Base-by-base conservation (phyloP, 2,329 filamentous ascomycete species). In the Colletotrichum aenigma region DNA sequence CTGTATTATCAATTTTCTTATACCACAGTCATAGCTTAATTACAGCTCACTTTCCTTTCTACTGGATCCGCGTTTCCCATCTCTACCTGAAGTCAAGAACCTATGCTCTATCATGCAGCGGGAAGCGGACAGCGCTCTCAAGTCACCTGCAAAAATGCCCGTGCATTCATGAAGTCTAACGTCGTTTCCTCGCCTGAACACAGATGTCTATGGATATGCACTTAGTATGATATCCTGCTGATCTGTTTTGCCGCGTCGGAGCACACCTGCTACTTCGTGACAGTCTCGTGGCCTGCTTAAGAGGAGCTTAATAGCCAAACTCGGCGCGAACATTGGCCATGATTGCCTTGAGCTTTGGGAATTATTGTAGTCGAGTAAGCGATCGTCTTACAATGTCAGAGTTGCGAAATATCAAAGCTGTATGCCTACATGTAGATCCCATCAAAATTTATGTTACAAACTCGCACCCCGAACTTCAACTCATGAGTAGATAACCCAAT, bases 401-500 rank as follows among this genome's bases (percentile, higher is more conserved):
- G 2, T 7, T 7, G 6, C 6, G 4, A 4, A 2, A 4, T 7
- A 13, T 13, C 8, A 0, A 21, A 3, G n/a, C 43, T 12, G 9
- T 3, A 48, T 48, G 9, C 18, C 18, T 13, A 24, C 24, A 24
- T 24, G 24, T 24, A 48, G 10, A 21, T 52, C 43, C 6, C 1
- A 52, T 52, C n/a, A 52, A 7, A 3, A 13, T 52, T 52, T 7
- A n/a, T 21, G 1, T 7, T 52, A 4, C 18, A 52, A 7, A 21
- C 10, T 4, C 10, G n/a, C 43, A 52, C 1, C 6, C 43, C 43
- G n/a, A 13, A 52, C n/a, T 13, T 7, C 43, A 21, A 4, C 43
- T 48, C 9, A n/a, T n/a, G 18, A 6, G 18, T n/a, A 10, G 16
- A 18, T 5, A 38, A 38, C 16, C 15, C 15, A 38, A 48, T 48